Percentiles rank a stretch among this genome's conserved stretches.
Conservation (phyloP, 306 rosid genomes). For the Castanea sativa region DNA sequence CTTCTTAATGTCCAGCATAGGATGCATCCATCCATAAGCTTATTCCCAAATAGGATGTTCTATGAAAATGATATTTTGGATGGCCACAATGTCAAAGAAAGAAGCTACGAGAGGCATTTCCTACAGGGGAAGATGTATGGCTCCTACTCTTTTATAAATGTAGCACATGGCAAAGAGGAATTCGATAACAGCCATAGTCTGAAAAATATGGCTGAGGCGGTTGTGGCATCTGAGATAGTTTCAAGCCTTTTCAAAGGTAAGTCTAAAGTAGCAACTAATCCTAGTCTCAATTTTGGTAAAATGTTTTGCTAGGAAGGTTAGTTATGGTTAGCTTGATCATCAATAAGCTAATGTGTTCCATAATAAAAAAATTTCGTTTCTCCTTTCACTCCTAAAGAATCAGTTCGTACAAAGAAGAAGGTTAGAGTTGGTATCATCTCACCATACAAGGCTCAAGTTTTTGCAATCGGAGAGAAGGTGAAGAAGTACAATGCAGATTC, state of each 20-base stretch:
- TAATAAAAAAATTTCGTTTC: no score
- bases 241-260: slow-evolving; percentile 35
- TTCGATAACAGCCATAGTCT: slow-evolving; percentile 8
- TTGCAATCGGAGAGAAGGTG: slow-evolving; percentile 19
- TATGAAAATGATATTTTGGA: slow-evolving; percentile 15
- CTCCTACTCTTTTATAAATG: slow-evolving; percentile 31
- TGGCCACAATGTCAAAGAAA: slow-evolving; percentile 21
- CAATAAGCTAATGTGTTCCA: neutral
- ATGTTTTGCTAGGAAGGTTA: neutral
- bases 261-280: neutral
- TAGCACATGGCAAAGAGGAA: slow-evolving; percentile 30
- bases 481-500: neutral
- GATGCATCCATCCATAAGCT: slow-evolving; percentile 45
- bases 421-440: slow-evolving; percentile 39
- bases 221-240: slow-evolving; percentile 31
- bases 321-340: neutral
- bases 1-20: slow-evolving; percentile 42
- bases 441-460: slow-evolving; percentile 46
- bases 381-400: neutral
- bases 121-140: slow-evolving; percentile 26
- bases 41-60: slow-evolving; percentile 37
- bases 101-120: slow-evolving; percentile 16
- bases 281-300: neutral
- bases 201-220: slow-evolving; percentile 34
- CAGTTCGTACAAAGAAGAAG: slow-evolving; percentile 6